Conservation (phyloP, 106 monocot genomes). For the Apostasia ramifera region DNA sequence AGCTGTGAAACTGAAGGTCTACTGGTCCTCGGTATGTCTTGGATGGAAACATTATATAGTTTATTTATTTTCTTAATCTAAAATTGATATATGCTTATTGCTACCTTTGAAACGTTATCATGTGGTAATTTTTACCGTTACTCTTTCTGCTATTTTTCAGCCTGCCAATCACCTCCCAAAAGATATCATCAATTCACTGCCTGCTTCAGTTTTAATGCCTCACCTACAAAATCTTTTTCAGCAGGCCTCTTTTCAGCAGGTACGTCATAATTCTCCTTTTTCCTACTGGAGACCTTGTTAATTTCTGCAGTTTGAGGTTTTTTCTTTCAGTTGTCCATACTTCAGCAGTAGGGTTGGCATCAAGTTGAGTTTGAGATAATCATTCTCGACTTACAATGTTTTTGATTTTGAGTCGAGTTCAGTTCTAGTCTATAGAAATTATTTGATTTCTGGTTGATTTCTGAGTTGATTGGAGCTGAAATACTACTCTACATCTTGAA, state of each 20-base stretch:
- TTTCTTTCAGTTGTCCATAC: background rate
- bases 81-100: background rate
- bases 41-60: background rate
- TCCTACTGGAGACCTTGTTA: background rate
- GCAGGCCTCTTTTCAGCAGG: slow-evolving; percentile 91
- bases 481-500: too few species aligned
- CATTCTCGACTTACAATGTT: too few species aligned
- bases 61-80: background rate
- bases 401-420: too few species aligned
- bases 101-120: background rate
- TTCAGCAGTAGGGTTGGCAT: too few species aligned
- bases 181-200: slow-evolving; percentile 48
- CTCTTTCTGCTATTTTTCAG: slow-evolving; percentile 21
- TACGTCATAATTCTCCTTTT: slow-evolving; percentile 12
- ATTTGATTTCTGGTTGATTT: too few species aligned
- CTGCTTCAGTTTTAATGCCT: slow-evolving; percentile 72
- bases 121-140: background rate
- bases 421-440: too few species aligned
- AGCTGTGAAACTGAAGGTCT: too few species aligned
- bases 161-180: slow-evolving; percentile 35
- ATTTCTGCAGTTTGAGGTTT: background rate
- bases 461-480: too few species aligned
- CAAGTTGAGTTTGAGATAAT: too few species aligned
- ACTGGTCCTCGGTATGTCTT: background rate
- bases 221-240: slow-evolving; percentile 93